Base-by-base conservation (phyloP, 2,329 filamentous ascomycete genomes). In the Tolypocladium amazonense region DNA sequence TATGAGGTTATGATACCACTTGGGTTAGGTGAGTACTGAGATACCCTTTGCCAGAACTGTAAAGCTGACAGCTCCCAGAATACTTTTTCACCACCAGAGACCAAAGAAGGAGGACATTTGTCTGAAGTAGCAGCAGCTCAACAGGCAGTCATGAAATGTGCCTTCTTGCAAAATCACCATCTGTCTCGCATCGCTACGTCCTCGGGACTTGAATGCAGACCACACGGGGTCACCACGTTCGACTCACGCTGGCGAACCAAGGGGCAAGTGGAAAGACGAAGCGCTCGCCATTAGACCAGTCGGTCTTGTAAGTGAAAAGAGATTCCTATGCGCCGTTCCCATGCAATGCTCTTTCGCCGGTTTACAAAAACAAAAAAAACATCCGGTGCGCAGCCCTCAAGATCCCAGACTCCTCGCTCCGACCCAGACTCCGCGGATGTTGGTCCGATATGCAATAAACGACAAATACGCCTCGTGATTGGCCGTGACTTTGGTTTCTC, bases 361-460 rank as follows among this genome's bases (percentile, higher is more conserved):
- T 27, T 12, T 33, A 37, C 12, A 23, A 15, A 23, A 23, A 37
- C 20, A 23, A 15, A 23, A 23, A 37, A 20, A 27, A 15, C 25
- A 5, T 56, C 38, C 38, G 14, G 55, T 38, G 14, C 39, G 35
- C 25, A 9, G 27, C 56, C 18, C 30, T 23, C 27, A 56, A 30
- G 37, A 59, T 50, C 27, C 58, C 39, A 62, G 43, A 62, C 58
- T 57, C 62, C 57, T 57, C 60, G 61, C 57, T 60, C n/a, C 43
- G 56, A 41, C 35, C 59, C 56, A 62, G 58, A 62, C 60, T 56
- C 62, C 58, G 39, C 39, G 50, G 41, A 58, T 62, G 39, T 56
- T 50, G 25, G 52, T 55, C 43, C 53, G 55, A 33, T 56, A 45
- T 56, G 39, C 55, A 56, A 33, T 43, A 35, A 41, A 43, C 35